phyloP scores from a whole-genome alignment of 805 yeast species.

The Lipomyces starkeyi region DNA sequence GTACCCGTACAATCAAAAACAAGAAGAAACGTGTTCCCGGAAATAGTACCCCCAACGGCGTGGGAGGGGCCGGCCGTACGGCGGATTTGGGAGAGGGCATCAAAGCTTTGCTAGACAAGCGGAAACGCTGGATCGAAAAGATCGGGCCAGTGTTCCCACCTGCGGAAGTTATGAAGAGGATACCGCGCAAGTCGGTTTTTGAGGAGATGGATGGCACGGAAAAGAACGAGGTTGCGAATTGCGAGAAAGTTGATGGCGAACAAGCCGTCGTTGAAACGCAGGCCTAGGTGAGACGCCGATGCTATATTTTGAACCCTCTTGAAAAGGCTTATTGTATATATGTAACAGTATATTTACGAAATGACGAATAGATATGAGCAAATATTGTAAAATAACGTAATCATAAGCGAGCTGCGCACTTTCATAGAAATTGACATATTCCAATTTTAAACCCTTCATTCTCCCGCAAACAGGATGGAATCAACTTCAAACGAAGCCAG shows the following conservation, averaged over 20 bases:
- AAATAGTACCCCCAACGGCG: slow-evolving; percentile 18
- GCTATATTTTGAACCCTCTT: background rate
- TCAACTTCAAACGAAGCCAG: no score
- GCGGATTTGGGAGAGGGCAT: slow-evolving; percentile 65
- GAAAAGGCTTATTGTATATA: background rate
- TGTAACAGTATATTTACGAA: background rate
- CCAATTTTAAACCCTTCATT: no score
- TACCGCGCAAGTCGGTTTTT: slow-evolving; percentile 70
- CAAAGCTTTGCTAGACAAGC: slow-evolving; percentile 79
- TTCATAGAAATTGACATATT: no score
- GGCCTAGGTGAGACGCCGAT: background rate
- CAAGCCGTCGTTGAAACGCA: slow-evolving; percentile 9
- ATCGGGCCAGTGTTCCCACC: slow-evolving; percentile 85
- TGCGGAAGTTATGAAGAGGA: slow-evolving; percentile 71
- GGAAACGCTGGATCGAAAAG: slow-evolving; percentile 84
- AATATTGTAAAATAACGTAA: background rate
- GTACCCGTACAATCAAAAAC: slow-evolving; percentile 75
- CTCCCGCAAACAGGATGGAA: no score
- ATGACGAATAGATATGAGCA: background rate
- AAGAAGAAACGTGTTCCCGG: slow-evolving; percentile 55
- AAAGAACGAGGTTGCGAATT: slow-evolving; percentile 4
- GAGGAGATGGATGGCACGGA: slow-evolving; percentile 41
- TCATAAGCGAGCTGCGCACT: background rate
- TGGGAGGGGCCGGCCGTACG: slow-evolving; percentile 47
- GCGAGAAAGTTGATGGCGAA: slow-evolving; percentile 11